These are phyloP conservation scores for Fusarium poae DNA, from an alignment of 2,329 filamentous ascomycete species.

Conservation along the genomic window DNA sequence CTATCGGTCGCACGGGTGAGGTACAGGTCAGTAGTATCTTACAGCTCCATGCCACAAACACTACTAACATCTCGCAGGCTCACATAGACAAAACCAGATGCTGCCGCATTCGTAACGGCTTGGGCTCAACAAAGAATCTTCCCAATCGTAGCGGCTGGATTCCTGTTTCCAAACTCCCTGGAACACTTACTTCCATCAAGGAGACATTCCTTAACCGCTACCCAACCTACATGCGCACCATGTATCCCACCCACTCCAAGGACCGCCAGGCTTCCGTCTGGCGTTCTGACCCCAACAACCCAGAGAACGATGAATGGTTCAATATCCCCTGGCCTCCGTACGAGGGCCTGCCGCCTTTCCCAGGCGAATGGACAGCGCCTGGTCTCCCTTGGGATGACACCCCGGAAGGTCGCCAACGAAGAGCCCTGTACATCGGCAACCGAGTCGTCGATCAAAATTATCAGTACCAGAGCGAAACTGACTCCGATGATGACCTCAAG, in stretches of 20 bases:
- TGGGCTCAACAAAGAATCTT: slow-evolving; percentile 35
- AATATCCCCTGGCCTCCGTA: slow-evolving; percentile 50
- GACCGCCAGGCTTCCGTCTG: slow-evolving; percentile 42
- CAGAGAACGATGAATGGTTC: slow-evolving; percentile 46
- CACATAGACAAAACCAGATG: slow-evolving; percentile 41
- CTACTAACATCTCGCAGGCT: slow-evolving; percentile 27
- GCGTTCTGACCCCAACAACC: slow-evolving; percentile 52
- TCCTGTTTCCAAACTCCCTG: slow-evolving; percentile 30
- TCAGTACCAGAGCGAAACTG: slow-evolving; percentile 30
- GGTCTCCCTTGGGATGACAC: slow-evolving; percentile 16
- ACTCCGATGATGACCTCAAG: slow-evolving; percentile 41
- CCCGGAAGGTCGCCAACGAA: not conserved
- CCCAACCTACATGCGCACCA: slow-evolving; percentile 48
- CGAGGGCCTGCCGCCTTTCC: slow-evolving; percentile 41
- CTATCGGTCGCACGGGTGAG: slow-evolving; percentile 33
- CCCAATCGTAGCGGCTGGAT: slow-evolving; percentile 55
- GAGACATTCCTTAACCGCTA: slow-evolving; percentile 43
- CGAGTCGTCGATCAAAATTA: slow-evolving; percentile 38
- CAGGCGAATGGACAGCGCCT: slow-evolving; percentile 38
- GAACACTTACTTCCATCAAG: slow-evolving; percentile 39
- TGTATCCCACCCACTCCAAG: slow-evolving; percentile 46
- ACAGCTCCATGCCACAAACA: fast-evolving
- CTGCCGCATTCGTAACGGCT: slow-evolving; percentile 48
- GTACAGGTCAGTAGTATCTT: slow-evolving; percentile 38
- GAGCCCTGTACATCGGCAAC: slow-evolving; percentile 5